A percentile compares a stretch with the other conserved stretches of the same genome.
These are phyloP conservation scores for Aspergillus sojae DNA, from an alignment of 2,329 filamentous ascomycete genomes.

Conservation along the genomic window DNA sequence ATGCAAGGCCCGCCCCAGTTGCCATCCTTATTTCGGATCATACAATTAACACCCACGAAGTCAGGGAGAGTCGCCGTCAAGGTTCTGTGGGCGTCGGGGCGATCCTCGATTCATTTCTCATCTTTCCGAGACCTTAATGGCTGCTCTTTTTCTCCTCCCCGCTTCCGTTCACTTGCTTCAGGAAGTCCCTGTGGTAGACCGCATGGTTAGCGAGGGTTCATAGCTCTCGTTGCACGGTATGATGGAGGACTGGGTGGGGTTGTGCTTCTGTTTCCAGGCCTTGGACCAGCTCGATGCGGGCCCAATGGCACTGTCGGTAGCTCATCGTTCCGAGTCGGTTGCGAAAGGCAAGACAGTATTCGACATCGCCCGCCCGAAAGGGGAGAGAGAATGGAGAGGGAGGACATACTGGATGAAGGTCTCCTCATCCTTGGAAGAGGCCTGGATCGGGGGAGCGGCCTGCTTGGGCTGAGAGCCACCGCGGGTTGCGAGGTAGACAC, in stretches of 20 bases:
- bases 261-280: background rate
- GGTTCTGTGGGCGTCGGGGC: background rate
- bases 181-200: conserved; percentile 47
- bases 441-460: conserved; percentile 62
- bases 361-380: background rate
- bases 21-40: conserved; percentile 1
- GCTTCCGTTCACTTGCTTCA: conserved; percentile 49
- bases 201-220: background rate
- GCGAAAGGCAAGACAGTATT: background rate
- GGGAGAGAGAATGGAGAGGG: background rate
- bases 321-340: background rate
- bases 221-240: background rate
- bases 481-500: conserved; percentile 48
- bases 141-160: conserved; percentile 50
- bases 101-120: conserved; percentile 16
- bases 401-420: conserved; percentile 66
- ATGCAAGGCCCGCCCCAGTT: conserved; percentile 7
- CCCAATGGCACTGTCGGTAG: background rate
- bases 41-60: background rate
- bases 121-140: conserved; percentile 31
- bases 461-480: conserved; percentile 48
- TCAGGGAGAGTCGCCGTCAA: background rate
- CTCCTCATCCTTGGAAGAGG: conserved; percentile 68
- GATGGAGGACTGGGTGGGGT: background rate
- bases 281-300: background rate